Conservation (phyloP, 495 filamentous ascomycete genomes). For the Talaromyces borbonicus region DNA sequence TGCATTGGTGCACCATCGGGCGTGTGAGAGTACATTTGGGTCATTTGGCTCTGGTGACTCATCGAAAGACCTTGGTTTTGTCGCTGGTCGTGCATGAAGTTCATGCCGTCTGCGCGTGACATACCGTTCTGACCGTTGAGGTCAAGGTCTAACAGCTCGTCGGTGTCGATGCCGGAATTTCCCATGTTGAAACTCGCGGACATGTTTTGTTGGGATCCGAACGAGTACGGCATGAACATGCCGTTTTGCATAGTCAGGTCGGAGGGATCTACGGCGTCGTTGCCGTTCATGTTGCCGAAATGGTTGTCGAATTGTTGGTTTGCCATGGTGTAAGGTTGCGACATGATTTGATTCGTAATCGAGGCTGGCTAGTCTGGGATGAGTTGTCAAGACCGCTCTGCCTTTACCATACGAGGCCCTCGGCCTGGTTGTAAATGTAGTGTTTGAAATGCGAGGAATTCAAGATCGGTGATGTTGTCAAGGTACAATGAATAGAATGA, state of each 20-base stretch:
- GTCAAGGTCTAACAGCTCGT: conserved; percentile 44
- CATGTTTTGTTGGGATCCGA: conserved; percentile 41
- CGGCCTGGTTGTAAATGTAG: too few relatives aligned
- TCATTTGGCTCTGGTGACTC: conserved; percentile 47
- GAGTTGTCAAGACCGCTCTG: conserved; percentile 2
- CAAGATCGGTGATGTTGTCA: too few relatives aligned
- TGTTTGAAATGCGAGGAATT: too few relatives aligned
- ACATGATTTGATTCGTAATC: conserved; percentile 46
- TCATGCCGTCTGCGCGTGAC: conserved; percentile 28
- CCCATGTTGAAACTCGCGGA: conserved; percentile 43
- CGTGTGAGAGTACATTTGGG: conserved; percentile 71
- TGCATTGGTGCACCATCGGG: conserved; percentile 81
- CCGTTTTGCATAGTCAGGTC: conserved; percentile 62
- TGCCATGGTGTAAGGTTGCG: conserved; percentile 51
- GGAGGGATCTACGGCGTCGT: conserved; percentile 71
- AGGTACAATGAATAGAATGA: too few relatives aligned
- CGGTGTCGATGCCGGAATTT: conserved; percentile 45
- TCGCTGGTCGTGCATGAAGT: conserved; percentile 37
- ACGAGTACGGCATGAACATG: conserved; percentile 41
- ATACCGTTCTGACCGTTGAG: conserved; percentile 37
- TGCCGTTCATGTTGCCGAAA: conserved; percentile 51
- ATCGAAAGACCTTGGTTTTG: conserved; percentile 34
- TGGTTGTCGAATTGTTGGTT: conserved; percentile 55
- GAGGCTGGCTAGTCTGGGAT: conserved; percentile 40
- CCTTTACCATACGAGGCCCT: conserved; percentile 7